Percentiles rank a stretch among this genome's conserved stretches.
These are phyloP conservation scores for Seminavis robusta DNA, from an alignment of 108 stramenopile species.

Conservation along the genomic window DNA sequence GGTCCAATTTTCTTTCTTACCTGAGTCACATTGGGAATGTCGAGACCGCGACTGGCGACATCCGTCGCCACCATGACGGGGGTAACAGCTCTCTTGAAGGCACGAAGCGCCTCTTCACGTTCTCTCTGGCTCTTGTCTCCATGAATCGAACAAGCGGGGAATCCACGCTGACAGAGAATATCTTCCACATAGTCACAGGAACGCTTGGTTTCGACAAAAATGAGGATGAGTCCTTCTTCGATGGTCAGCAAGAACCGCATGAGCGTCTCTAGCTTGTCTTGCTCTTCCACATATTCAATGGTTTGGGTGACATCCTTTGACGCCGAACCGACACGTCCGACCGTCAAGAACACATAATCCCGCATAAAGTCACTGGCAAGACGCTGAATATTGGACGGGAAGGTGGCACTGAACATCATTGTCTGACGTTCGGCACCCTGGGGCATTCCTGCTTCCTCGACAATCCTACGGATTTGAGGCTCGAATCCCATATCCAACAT, in stretches of 20 bases:
- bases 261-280: constrained; percentile 82
- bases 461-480: constrained; percentile 89
- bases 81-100: constrained; percentile 76
- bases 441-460: constrained; percentile 75
- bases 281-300: constrained; percentile 91
- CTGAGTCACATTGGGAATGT: constrained; percentile 97
- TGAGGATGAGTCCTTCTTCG: constrained; percentile 91
- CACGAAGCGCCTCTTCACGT: constrained; percentile 86
- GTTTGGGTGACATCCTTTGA: constrained; percentile 91
- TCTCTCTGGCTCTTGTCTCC: constrained; percentile 96
- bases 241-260: constrained; percentile 86
- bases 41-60: constrained; percentile 96
- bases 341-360: constrained; percentile 94
- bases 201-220: constrained; percentile 98
- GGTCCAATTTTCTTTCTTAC: no score
- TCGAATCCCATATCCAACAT: constrained; percentile 99
- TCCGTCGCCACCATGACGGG: constrained; percentile 93
- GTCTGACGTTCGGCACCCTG: constrained; percentile 84
- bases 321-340: constrained; percentile 94
- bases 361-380: constrained; percentile 93
- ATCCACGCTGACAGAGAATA: constrained; percentile 75
- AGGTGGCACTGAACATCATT: constrained; percentile 98
- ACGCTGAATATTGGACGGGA: constrained; percentile 91
- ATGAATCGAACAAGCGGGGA: constrained; percentile 92
- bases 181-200: constrained; percentile 93